A percentile compares a stretch with the other conserved stretches of the same genome.
phyloP scores from a whole-genome alignment of 2,329 filamentous ascomycete species.

The Lasiodiplodia hormozganensis region DNA sequence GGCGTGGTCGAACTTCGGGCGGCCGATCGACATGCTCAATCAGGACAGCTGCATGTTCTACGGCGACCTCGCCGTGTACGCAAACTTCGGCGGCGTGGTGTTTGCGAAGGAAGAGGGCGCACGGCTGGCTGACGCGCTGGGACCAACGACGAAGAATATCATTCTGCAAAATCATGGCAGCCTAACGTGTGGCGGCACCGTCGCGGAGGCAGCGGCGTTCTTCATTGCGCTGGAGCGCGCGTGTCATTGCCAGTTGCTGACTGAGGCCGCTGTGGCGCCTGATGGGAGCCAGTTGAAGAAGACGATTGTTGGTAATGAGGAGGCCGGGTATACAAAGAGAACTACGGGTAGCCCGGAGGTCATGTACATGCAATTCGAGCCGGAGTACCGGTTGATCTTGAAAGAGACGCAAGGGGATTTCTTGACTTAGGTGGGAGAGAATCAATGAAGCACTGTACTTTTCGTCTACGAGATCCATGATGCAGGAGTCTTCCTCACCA shows the following conservation, averaged over 20 bases:
- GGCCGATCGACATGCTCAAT: conserved; percentile 72
- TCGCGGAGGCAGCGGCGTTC: conserved; percentile 76
- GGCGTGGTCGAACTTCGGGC: conserved; percentile 71
- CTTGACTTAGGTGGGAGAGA: conserved; percentile 15
- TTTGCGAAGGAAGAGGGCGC: conserved; percentile 68
- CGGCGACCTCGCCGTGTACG: conserved; percentile 66
- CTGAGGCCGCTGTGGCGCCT: conserved; percentile 71
- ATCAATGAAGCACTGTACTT: background rate
- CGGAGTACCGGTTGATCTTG: conserved; percentile 38
- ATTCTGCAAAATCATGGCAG: conserved; percentile 76
- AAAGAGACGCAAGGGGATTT: conserved; percentile 37
- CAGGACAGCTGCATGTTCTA: conserved; percentile 72
- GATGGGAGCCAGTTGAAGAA: conserved; percentile 52
- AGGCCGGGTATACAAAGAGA: conserved; percentile 56
- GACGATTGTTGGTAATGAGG: conserved; percentile 62
- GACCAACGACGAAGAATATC: conserved; percentile 64
- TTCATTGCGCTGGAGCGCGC: conserved; percentile 72
- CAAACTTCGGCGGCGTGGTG: conserved; percentile 69
- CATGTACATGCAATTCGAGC: conserved; percentile 31
- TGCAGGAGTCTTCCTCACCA: conserved; percentile 32
- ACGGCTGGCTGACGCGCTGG: conserved; percentile 68
- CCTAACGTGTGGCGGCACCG: conserved; percentile 72
- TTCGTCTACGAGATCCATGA: background rate
- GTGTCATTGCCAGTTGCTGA: conserved; percentile 70
- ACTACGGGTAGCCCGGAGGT: conserved; percentile 30